A percentile compares a stretch with the other conserved stretches of the same genome.
phyloP scores from a whole-genome alignment of 169 alveolate genomes.

The Plasmodium reichenowi region DNA sequence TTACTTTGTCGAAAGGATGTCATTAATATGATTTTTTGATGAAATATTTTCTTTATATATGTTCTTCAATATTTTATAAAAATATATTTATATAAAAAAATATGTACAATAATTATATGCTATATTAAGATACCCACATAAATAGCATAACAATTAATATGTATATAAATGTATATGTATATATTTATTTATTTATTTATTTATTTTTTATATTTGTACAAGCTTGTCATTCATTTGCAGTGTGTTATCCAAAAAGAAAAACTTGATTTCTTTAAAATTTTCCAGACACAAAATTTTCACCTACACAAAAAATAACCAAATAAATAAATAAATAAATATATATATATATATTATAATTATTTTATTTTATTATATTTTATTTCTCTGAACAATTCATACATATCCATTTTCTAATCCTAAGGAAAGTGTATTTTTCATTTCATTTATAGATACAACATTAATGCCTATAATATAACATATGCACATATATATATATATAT shows the following conservation, averaged over 20 bases:
- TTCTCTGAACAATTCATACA: background rate
- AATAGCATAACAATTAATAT: background rate
- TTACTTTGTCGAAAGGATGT: slow-evolving; percentile 5
- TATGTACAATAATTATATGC: background rate
- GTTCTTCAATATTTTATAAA: slow-evolving; percentile 9
- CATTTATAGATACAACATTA: slow-evolving; percentile 2
- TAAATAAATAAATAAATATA: too few relatives aligned
- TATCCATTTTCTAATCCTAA: slow-evolving; percentile 32
- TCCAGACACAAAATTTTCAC: slow-evolving; percentile 11
- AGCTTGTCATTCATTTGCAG: slow-evolving; percentile 14
- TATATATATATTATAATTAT: too few relatives aligned
- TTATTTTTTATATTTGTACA: slow-evolving; percentile 3
- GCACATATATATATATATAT: background rate
- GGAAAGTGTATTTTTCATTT: slow-evolving; percentile 3
- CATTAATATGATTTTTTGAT: background rate
- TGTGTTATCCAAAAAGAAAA: slow-evolving; percentile 11
- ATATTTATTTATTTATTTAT: background rate
- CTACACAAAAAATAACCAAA: background rate
- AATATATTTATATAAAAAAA: background rate
- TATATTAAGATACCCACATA: too few relatives aligned
- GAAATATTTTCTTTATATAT: slow-evolving; percentile 57
- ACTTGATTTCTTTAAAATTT: slow-evolving; percentile 38
- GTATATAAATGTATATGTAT: background rate
- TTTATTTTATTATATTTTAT: too few relatives aligned
- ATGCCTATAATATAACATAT: slow-evolving; percentile 11